Conservation (phyloP, 176 grass and related monocot genomes). For the Lolium perenne region DNA sequence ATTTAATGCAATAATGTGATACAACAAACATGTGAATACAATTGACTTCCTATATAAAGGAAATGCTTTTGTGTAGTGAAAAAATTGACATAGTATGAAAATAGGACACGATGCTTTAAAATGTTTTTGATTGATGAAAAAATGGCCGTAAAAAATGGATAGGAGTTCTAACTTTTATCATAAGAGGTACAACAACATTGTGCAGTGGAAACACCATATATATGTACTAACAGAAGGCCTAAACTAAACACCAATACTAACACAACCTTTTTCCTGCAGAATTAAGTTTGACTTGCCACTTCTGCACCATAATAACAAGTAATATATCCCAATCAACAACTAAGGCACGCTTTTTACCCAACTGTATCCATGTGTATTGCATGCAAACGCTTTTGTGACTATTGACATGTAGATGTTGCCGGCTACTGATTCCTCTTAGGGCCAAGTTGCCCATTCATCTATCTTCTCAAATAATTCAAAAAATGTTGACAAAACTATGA, state of each 20-base stretch:
- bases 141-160: not conserved
- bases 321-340: constrained; percentile 4
- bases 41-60: constrained; percentile 30
- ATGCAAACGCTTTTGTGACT: not conserved
- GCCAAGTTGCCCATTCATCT: not conserved
- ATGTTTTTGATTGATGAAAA: constrained; percentile 5
- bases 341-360: not conserved
- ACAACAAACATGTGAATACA: not conserved
- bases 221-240: not conserved
- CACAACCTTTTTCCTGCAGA: not conserved
- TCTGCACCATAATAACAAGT: not conserved
- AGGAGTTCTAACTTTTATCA: not conserved
- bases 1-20: constrained; percentile 4
- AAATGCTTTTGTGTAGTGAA: constrained; percentile 6
- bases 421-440: not conserved
- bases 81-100: not conserved
- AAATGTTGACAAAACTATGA: constrained; percentile 13
- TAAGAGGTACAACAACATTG: not conserved
- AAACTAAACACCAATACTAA: constrained; percentile 12
- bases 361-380: not conserved
- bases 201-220: not conserved
- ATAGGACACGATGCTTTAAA: not conserved
- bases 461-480: constrained; percentile 3
- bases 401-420: not conserved
- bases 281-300: not conserved